A percentile compares a stretch with the other conserved stretches of the same genome.
These are phyloP conservation scores for Candida morakotiae DNA, from an alignment of 805 yeast species.

Conservation along the genomic window DNA sequence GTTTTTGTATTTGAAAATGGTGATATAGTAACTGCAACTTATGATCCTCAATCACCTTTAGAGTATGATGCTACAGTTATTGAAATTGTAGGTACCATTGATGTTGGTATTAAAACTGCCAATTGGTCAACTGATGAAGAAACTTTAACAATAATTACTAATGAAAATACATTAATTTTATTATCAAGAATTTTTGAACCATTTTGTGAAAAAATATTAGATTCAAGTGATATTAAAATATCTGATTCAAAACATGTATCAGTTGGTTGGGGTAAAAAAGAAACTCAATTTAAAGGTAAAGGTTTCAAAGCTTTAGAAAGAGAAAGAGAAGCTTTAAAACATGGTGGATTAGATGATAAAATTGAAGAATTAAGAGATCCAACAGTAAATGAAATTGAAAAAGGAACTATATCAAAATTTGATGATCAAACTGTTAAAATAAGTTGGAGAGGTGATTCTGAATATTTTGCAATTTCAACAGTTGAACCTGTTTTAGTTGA, in stretches of 20 bases:
- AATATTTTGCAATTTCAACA: constrained; percentile 66
- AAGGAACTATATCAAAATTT: constrained; percentile 54
- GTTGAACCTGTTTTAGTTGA: constrained; percentile 49
- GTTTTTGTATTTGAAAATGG: constrained; percentile 71
- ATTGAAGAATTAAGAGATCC: constrained; percentile 74
- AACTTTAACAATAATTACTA: constrained; percentile 65
- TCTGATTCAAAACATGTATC: constrained; percentile 76
- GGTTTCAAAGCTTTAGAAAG: constrained; percentile 83
- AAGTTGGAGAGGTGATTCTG: constrained; percentile 97
- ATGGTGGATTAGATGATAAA: constrained; percentile 66
- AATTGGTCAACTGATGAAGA: constrained; percentile 93
- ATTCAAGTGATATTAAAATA: constrained; percentile 55
- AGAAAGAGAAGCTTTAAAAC: constrained; percentile 50
- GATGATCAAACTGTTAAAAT: constrained; percentile 51
- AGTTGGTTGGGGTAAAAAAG: constrained; percentile 98
- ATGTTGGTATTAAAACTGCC: constrained; percentile 68
- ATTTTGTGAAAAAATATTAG: constrained; percentile 57
- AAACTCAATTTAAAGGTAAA: constrained; percentile 92
- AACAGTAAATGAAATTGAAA: constrained; percentile 71
- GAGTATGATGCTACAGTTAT: constrained; percentile 54
- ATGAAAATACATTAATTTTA: constrained; percentile 55
- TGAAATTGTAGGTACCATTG: constrained; percentile 82
- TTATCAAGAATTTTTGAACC: constrained; percentile 79
- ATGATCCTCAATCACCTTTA: constrained; percentile 41
- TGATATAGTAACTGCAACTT: constrained; percentile 66